phyloP scores from a whole-genome alignment of 1,284 basidiomycete genomes.

The Ustilago vetiveriae region DNA sequence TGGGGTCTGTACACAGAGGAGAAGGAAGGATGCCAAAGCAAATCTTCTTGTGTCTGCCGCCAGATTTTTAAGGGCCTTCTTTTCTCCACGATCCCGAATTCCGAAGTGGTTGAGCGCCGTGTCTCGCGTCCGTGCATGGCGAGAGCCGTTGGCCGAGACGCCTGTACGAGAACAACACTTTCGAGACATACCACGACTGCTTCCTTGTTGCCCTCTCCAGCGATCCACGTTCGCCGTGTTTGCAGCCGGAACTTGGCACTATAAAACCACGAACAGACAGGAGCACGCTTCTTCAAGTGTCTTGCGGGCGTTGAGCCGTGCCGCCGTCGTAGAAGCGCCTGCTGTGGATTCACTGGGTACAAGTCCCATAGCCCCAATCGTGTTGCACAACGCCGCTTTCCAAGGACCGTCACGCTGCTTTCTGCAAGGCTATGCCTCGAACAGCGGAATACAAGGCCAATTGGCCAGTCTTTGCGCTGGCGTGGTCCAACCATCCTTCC shows the following conservation, averaged over 20 bases:
- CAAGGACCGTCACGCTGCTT: no score
- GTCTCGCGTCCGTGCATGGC: slow-evolving; percentile 38
- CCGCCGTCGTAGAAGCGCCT: no score
- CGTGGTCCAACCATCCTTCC: slow-evolving; percentile 59
- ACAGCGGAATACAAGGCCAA: slow-evolving; percentile 47
- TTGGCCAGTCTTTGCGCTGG: slow-evolving; percentile 60
- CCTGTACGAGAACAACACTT: slow-evolving; percentile 31
- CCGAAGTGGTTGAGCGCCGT: slow-evolving; percentile 8
- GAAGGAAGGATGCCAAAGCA: not conserved
- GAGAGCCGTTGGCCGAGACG: slow-evolving; percentile 9
- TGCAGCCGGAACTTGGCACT: no score
- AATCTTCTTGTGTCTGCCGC: not conserved
- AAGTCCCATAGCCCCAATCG: no score
- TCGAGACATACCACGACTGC: not conserved
- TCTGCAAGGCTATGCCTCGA: slow-evolving; percentile 34
- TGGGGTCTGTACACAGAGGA: not conserved
- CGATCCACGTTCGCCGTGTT: no score
- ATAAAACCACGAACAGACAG: no score
- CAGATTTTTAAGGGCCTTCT: not conserved
- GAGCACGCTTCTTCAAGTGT: no score
- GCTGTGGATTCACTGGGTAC: no score
- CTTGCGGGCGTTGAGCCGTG: no score
- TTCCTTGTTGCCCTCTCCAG: not conserved
- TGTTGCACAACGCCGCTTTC: no score
- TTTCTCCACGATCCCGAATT: slow-evolving; percentile 2